Conservation (phyloP, 805 yeast species). For the Candida stauntonica region DNA sequence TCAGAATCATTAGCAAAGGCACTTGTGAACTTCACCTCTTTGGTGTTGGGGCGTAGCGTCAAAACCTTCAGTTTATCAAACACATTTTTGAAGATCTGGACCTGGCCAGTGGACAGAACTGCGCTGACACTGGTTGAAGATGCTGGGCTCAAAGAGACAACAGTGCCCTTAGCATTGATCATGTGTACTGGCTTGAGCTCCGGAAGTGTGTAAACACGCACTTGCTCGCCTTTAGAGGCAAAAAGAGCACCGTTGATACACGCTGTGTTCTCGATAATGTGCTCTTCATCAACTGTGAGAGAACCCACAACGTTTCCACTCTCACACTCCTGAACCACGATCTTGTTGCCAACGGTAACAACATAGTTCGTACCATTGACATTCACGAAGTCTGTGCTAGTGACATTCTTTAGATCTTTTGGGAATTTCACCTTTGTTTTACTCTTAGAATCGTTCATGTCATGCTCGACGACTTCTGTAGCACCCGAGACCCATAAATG, state of each 20-base stretch:
- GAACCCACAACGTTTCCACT: constrained; percentile 10
- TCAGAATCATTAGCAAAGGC: constrained; percentile 17
- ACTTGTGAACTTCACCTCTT: constrained; percentile 27
- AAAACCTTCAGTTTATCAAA: constrained; percentile 7
- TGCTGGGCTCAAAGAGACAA: constrained; percentile 1
- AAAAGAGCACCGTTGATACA: constrained; percentile 9
- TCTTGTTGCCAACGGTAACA: constrained; percentile 3
- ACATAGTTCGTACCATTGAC: constrained; percentile 1
- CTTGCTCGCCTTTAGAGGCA: constrained; percentile 8
- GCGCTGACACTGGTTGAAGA: constrained; percentile 15
- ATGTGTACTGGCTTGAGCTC: constrained; percentile 8
- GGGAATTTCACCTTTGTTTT: constrained; percentile 13
- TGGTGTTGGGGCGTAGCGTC: constrained; percentile 21
- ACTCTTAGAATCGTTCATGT: constrained; percentile 17
- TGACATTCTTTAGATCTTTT: constrained; percentile 10
- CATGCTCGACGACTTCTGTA: constrained; percentile 18
- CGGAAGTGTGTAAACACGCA: constrained; percentile 9
- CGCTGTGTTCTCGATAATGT: constrained; percentile 4
- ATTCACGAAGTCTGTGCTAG: constrained; percentile 1
- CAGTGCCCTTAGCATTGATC: constrained; percentile 12
- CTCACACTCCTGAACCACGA: constrained; percentile 6
- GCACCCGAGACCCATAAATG: constrained; percentile 29
- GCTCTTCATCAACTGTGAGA: constrained; percentile 7
- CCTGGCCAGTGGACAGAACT: constrained; percentile 30
- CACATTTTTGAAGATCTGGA: constrained; percentile 29